Base-by-base conservation (phyloP, 371 early-diverging fungal genomes). In the Syncephalastrum sp. region DNA sequence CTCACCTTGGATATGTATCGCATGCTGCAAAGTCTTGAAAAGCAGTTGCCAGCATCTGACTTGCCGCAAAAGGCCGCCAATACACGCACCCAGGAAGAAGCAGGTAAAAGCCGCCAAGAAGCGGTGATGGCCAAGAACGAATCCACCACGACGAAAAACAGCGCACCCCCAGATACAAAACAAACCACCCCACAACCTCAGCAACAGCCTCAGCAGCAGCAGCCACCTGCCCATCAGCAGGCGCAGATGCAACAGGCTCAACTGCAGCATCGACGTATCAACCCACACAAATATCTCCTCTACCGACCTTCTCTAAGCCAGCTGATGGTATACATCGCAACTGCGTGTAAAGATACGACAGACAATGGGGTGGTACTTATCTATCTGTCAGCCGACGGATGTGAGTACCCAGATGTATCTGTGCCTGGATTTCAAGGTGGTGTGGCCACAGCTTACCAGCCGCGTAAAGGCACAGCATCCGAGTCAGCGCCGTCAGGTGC, bases 1-100 rank as follows among this genome's bases (percentile, higher is more conserved):
- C 75, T 97, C 44, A 95, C 95, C 0, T 68, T 97, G 54, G 98
- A 98, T 60, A 94, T 97, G 95, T 96, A 92, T 74, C 86, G 95
- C 24, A 92, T 98, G 64, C 71, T 96, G 27, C 96, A 96, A 62
- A 84, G 91, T 21, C 77, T 98, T 3, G 98, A 77, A 53, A 46
- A 54, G 25, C 53, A 63, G 46, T 41, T 38, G 7, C 10, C 54
- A 12, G 17, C 50, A n/a, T 42, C 50, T 24, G 56, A 27, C 25
- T 38, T 27, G 27, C 25, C 33, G 4, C 25, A 38, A 27, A 51
- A 25, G 27, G 25, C 25, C 0, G 13, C 12, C n/a, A 25, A 38
- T 29, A 27, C 13, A 5, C 19, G 51, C 6, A 16, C 7, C 38
- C 24, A 50, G 12, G 48, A 45, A 7, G 16, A 27, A n/a, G 38